Evolutionary conservation across 108 stramenopile species (phyloP), one percentile per base, ranked within the genome.

Genomic region (Fragilariopsis cylindrus): DNA sequence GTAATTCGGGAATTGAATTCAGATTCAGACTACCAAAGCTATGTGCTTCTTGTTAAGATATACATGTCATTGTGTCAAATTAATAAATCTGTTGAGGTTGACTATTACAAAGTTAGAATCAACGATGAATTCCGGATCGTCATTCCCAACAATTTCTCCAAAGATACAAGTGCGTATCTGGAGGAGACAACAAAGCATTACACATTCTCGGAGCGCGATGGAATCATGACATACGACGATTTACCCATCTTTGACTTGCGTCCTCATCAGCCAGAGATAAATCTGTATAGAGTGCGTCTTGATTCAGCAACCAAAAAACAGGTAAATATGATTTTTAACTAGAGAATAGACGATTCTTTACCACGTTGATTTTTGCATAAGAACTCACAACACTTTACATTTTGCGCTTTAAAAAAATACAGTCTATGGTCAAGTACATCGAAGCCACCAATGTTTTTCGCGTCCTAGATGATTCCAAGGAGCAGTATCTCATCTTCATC

Each of bases 401-500:
- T 53, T 11, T 53, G 52, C 58, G 41, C 11, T 60, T 11, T 5
- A 41, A 1, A 11, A 30, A 11, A 48, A 12, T 58, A 6, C 45
- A 72, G 19, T 78, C 71, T 2, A 72, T 72, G 70, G 77, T 78
- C 45, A 78, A 78, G 40, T 78, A 72, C 65, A 65, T 78, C 30
- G 77, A 78, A 58, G 56, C 71, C 1, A 65, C 77, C 1, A 78
- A 78, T 57, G 77, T 78, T 6, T 72, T 78, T 43, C 70, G 65
- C 12, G 70, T 78, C 2, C 18, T 52, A 9, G 64, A 63, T 8
- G 64, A 47, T 12, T 43, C 15, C 7, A 58, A 39, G 39, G 77
- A 78, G 50, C 65, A 78, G n/a, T 78, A 70, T 46, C 58, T 78
- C 39, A 62, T 78, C 9, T 78, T 78, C 69, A 72, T 78, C n/a